Percentiles rank a stretch among this genome's conserved stretches.
Evolutionary conservation across 2,329 filamentous ascomycete species (phyloP).

Genomic region (Monosporascus sp.): DNA sequence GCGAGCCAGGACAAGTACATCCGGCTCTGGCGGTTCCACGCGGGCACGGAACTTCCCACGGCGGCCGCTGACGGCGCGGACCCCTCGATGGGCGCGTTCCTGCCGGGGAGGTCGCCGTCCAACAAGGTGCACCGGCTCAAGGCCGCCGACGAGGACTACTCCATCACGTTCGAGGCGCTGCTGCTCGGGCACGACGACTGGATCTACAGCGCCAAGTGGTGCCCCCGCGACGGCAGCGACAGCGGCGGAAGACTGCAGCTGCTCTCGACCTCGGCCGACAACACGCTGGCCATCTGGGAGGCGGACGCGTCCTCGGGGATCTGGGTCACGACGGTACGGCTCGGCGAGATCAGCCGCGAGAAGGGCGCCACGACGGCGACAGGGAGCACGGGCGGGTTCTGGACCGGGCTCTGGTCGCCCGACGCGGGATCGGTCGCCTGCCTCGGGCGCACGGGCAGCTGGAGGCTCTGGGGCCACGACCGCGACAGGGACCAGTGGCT

Average conservation of each 20-base stretch:
- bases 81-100: constrained; percentile 50
- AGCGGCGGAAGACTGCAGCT: constrained; percentile 57
- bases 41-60: constrained; percentile 59
- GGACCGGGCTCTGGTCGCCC: constrained; percentile 90
- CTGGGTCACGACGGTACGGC: constrained; percentile 78
- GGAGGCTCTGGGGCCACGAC: constrained; percentile 76
- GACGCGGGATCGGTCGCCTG: constrained; percentile 69
- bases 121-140: constrained; percentile 84
- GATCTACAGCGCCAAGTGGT: constrained; percentile 88
- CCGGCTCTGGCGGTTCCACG: constrained; percentile 81
- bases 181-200: constrained; percentile 95
- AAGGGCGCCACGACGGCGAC: constrained; percentile 97
- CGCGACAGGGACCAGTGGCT: constrained; percentile 61
- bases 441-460: constrained; percentile 86
- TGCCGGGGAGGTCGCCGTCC: constrained; percentile 67
- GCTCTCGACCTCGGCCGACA: constrained; percentile 88
- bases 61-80: constrained; percentile 49
- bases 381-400: constrained; percentile 92
- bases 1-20: constrained; percentile 98
- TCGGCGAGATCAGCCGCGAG: constrained; percentile 90
- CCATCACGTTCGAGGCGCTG: constrained; percentile 87
- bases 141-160: constrained; percentile 57
- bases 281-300: constrained; percentile 90
- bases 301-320: constrained; percentile 77
- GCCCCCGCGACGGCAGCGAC: constrained; percentile 27